Conservation (phyloP, 768 basidiomycete species). For the Mycena leptocephala region DNA sequence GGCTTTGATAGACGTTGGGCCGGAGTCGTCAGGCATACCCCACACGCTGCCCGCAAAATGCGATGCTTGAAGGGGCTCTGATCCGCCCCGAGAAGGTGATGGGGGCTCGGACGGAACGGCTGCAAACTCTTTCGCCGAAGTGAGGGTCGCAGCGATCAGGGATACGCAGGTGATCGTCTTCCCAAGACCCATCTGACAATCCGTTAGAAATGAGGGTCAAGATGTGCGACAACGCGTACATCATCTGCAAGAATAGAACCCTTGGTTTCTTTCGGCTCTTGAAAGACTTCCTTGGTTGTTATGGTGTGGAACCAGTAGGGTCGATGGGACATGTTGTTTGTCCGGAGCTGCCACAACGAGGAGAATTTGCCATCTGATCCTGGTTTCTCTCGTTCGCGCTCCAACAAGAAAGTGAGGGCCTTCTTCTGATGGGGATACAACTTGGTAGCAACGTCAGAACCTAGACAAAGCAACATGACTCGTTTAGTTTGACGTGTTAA, state of each 20-base stretch:
- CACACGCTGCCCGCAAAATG: constrained; percentile 89
- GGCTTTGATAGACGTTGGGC: constrained; percentile 61
- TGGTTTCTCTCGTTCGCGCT: constrained; percentile 82
- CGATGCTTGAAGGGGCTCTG: constrained; percentile 55
- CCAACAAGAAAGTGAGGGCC: constrained; percentile 94
- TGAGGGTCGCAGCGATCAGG: constrained; percentile 89
- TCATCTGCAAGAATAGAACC: constrained; percentile 97
- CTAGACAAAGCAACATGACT: constrained; percentile 54
- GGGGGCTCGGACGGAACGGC: constrained; percentile 66
- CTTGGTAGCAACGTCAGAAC: constrained; percentile 82
- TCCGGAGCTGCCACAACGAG: constrained; percentile 79
- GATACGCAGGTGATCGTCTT: constrained; percentile 98
- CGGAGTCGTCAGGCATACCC: constrained; percentile 80
- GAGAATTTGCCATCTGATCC: constrained; percentile 74
- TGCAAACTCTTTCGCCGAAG: constrained; percentile 79
- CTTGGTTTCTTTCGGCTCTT: constrained; percentile 81
- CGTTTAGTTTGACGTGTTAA: constrained; percentile 31
- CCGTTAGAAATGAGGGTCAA: constrained; percentile 25
- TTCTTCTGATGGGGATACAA: constrained; percentile 99
- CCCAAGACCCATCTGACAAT: constrained; percentile 92
- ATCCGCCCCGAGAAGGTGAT: constrained; percentile 49
- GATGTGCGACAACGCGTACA: constrained; percentile 65
- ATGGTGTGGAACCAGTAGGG: constrained; percentile 86
- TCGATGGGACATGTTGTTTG: constrained; percentile 63
- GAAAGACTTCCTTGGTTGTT: constrained; percentile 82